A percentile compares a stretch with the other conserved stretches of the same genome.
Conservation (phyloP, 306 rosid species). For the Cicer cuneatum region DNA sequence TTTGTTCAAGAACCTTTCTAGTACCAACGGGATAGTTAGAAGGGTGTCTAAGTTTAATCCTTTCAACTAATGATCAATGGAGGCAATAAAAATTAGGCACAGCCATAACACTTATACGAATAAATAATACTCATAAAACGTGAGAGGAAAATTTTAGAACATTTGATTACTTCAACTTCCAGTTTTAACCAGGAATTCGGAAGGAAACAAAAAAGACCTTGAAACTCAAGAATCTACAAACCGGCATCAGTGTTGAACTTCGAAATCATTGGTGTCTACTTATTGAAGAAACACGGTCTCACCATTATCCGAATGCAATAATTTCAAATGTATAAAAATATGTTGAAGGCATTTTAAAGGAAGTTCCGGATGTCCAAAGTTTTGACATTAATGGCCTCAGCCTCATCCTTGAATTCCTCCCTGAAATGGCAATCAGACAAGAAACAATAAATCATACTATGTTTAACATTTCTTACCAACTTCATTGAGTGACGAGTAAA, state of each 20-base stretch:
- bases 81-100: conserved; percentile 28
- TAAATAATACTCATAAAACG: not conserved
- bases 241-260: conserved; percentile 51
- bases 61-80: not conserved
- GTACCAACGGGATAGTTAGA: no score
- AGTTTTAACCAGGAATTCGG: conserved; percentile 41
- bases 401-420: conserved; percentile 96
- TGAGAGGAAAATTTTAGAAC: not conserved
- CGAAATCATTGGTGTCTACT: conserved; percentile 55
- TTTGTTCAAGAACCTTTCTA: no score
- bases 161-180: conserved; percentile 42
- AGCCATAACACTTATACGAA: not conserved
- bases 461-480: conserved; percentile 15
- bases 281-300: conserved; percentile 63
- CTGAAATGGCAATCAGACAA: conserved; percentile 56
- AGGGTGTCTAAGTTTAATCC: no score
- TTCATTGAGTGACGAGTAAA: not conserved
- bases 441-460: conserved; percentile 4
- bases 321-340: conserved; percentile 50
- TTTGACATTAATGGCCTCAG: conserved; percentile 58
- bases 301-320: conserved; percentile 52
- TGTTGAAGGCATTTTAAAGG: conserved; percentile 50
- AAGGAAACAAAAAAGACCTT: conserved; percentile 38
- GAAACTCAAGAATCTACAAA: conserved; percentile 45
- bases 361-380: conserved; percentile 91